Percentiles rank a stretch among this genome's conserved stretches.
phyloP scores from a whole-genome alignment of 2,329 filamentous ascomycete genomes.

The Alternaria sp. region DNA sequence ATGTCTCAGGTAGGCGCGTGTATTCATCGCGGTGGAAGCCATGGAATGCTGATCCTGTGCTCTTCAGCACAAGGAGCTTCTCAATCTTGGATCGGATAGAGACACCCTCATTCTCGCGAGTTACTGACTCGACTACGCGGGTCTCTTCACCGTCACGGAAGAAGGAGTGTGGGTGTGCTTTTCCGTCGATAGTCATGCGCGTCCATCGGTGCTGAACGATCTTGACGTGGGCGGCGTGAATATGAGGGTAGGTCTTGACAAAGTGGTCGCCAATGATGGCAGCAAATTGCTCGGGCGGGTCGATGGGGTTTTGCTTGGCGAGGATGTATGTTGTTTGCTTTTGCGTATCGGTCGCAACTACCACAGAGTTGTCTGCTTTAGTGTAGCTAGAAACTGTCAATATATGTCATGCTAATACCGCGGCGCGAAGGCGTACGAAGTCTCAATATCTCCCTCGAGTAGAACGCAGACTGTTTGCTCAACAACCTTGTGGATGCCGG shows the following conservation, averaged over 20 bases:
- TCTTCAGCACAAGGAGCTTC: slow-evolving; percentile 90
- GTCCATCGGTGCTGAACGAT: slow-evolving; percentile 91
- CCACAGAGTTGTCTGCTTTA: slow-evolving; percentile 88
- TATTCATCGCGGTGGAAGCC: slow-evolving; percentile 93
- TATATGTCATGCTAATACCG: not conserved
- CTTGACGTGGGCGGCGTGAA: slow-evolving; percentile 81
- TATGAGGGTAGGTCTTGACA: slow-evolving; percentile 85
- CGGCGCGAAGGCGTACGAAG: slow-evolving; percentile 64
- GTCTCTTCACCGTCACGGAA: slow-evolving; percentile 88
- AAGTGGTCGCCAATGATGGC: slow-evolving; percentile 88
- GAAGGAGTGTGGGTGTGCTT: slow-evolving; percentile 95
- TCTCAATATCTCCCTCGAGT: slow-evolving; percentile 90
- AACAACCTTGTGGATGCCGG: slow-evolving; percentile 82
- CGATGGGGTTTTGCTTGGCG: slow-evolving; percentile 91
- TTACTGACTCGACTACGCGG: slow-evolving; percentile 79
- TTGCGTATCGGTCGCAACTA: slow-evolving; percentile 96
- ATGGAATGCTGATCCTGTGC: slow-evolving; percentile 95
- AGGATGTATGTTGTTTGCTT: slow-evolving; percentile 93
- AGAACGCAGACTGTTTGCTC: slow-evolving; percentile 96
- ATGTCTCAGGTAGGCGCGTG: slow-evolving; percentile 88
- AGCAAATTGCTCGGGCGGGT: slow-evolving; percentile 91
- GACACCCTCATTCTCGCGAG: slow-evolving; percentile 72
- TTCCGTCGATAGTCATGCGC: slow-evolving; percentile 84
- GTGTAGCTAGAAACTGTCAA: slow-evolving; percentile 73
- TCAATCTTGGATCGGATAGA: slow-evolving; percentile 79